These are phyloP conservation scores for Gracilaria caudata DNA, from an alignment of 23 red algal genomes.

Conservation along the genomic window DNA sequence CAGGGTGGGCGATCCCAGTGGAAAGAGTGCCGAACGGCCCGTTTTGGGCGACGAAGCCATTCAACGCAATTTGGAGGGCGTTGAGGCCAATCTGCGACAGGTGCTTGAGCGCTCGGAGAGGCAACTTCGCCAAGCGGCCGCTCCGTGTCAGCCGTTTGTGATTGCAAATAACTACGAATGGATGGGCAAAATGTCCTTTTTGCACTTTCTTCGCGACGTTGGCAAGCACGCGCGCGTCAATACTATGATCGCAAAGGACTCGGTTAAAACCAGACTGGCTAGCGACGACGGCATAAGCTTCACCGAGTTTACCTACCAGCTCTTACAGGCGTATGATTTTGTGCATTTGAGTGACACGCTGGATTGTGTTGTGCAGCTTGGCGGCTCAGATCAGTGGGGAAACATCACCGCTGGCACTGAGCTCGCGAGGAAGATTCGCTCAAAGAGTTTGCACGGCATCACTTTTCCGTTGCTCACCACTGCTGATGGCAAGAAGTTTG, in stretches of 20 bases:
- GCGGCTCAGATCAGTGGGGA: conserved; percentile 97
- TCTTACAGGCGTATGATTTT: conserved; percentile 98
- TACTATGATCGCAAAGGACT: conserved; percentile 92
- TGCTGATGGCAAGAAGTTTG: conserved; percentile 89
- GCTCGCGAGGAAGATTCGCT: conserved; percentile 80
- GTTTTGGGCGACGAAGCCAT: conserved; percentile 70
- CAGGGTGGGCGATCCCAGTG: conserved; percentile 90
- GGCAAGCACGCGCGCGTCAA: conserved; percentile 93
- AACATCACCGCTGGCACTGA: conserved; percentile 96
- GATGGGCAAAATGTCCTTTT: conserved; percentile 78
- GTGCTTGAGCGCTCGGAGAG: conserved; percentile 42
- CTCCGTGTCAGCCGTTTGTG: conserved; percentile 45
- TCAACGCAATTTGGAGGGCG: conserved; percentile 48
- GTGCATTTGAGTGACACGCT: conserved; percentile 65
- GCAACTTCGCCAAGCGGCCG: background rate
- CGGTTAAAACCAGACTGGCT: conserved; percentile 76
- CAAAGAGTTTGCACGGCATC: conserved; percentile 68
- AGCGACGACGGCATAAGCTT: conserved; percentile 95
- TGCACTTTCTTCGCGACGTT: conserved; percentile 96
- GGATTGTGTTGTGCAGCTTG: conserved; percentile 78
- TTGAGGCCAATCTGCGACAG: conserved; percentile 63
- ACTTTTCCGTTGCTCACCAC: conserved; percentile 94
- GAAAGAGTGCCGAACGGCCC: conserved; percentile 86
- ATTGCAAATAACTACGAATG: conserved; percentile 96
- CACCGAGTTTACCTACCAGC: conserved; percentile 99